A percentile compares a stretch with the other conserved stretches of the same genome.
Conservation (phyloP, 306 rosid genomes). For the Casuarina cunninghamiana region DNA sequence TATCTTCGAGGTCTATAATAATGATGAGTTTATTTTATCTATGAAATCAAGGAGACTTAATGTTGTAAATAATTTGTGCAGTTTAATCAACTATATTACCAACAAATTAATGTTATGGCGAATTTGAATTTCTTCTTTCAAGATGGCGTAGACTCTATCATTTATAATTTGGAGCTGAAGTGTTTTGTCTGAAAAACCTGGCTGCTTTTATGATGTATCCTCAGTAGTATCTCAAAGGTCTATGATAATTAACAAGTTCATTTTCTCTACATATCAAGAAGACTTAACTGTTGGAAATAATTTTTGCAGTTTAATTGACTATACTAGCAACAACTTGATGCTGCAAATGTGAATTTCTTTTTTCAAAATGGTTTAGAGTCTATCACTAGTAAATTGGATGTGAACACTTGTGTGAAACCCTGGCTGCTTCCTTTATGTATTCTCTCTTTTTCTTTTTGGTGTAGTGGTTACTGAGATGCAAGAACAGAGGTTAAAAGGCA, state of each 20-base stretch:
- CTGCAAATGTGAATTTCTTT: not conserved
- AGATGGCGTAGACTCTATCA: not conserved
- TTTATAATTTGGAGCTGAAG: not conserved
- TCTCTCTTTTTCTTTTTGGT: conserved; percentile 3
- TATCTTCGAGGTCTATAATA: not conserved
- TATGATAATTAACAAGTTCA: too few relatives aligned
- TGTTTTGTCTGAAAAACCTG: conserved; percentile 1
- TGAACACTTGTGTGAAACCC: not conserved
- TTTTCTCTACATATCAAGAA: too few relatives aligned
- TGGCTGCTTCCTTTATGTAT: conserved; percentile 9
- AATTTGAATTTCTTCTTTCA: not conserved
- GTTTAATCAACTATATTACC: not conserved
- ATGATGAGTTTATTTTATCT: not conserved
- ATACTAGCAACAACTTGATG: not conserved
- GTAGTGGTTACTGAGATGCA: conserved; percentile 72
- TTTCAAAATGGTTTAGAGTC: not conserved
- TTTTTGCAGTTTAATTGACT: not conserved
- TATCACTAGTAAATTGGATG: not conserved
- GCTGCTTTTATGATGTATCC: conserved; percentile 4
- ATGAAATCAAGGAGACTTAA: not conserved
- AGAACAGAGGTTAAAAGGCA: conserved; percentile 73
- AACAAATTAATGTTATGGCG: not conserved
- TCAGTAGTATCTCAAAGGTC: not conserved
- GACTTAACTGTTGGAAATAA: not conserved
- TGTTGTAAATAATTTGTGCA: not conserved